Evolutionary conservation across 1,139 yeast species (phyloP).

Genomic region (Nakaseomyces sp.): DNA sequence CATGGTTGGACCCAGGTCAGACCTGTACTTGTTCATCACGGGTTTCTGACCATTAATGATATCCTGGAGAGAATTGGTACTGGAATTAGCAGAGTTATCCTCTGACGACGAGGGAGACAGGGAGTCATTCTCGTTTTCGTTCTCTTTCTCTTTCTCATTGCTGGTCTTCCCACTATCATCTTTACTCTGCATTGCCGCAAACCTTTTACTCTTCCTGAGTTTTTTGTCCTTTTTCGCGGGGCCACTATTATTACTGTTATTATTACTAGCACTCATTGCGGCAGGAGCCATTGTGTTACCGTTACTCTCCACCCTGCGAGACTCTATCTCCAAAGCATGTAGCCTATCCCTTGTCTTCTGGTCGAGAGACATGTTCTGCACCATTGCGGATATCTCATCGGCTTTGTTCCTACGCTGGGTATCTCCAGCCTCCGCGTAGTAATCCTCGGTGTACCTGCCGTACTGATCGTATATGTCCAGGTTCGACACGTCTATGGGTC

Average conservation of each 20-base stretch:
- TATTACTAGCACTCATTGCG: background rate
- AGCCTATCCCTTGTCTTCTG: slow-evolving; percentile 10
- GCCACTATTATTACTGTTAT: background rate
- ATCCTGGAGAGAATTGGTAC: background rate
- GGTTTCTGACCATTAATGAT: background rate
- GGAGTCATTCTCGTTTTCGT: slow-evolving; percentile 2
- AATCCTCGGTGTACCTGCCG: background rate
- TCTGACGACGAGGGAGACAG: background rate
- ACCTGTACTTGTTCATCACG: slow-evolving; percentile 1
- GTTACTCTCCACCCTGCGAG: background rate
- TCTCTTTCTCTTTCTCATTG: background rate
- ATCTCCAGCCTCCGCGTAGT: background rate
- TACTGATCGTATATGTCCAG: slow-evolving; percentile 2
- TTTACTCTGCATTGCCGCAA: slow-evolving; percentile 6
- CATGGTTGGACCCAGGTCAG: background rate
- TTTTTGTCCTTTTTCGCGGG: slow-evolving; percentile 4
- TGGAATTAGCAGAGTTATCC: slow-evolving; percentile 1
- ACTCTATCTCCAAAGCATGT: slow-evolving; percentile 9
- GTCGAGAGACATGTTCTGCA: slow-evolving; percentile 12
- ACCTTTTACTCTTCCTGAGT: slow-evolving; percentile 16
- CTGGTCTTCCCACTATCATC: background rate
- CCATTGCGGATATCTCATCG: slow-evolving; percentile 16
- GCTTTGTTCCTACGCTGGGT: slow-evolving; percentile 14
- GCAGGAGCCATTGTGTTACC: background rate
- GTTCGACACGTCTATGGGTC: slow-evolving; percentile 25